Conservation (phyloP, 192 early-diverging fungal species). For the Endogone sp. region DNA sequence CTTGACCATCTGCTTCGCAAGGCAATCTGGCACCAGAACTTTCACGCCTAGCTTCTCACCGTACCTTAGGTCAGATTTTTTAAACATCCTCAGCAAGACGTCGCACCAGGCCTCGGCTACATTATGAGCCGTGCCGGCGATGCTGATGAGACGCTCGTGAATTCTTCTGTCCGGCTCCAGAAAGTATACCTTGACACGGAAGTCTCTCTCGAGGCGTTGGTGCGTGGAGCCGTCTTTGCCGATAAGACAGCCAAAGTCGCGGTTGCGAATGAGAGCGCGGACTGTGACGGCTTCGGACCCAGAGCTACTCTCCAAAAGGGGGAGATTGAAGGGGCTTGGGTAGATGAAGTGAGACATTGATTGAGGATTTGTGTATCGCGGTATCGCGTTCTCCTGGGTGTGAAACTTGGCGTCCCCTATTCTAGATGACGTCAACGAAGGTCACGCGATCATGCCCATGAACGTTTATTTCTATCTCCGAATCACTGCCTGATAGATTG, state of each 20-base stretch:
- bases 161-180: neutral
- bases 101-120: constrained; percentile 15
- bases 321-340: neutral
- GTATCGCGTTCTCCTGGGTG: too few relatives aligned
- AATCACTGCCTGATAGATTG: too few relatives aligned
- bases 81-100: constrained; percentile 3
- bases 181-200: constrained; percentile 7
- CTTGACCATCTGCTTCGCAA: neutral
- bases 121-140: constrained; percentile 1
- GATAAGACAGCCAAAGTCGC: constrained; percentile 4
- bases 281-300: constrained; percentile 8
- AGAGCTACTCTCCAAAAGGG: neutral
- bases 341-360: neutral
- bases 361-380: neutral
- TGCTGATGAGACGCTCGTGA: constrained; percentile 7
- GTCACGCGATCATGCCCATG: too few relatives aligned
- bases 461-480: too few relatives aligned
- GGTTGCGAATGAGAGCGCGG: constrained; percentile 10
- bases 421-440: too few relatives aligned
- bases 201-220: constrained; percentile 13
- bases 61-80: neutral
- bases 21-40: neutral
- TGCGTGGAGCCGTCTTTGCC: constrained; percentile 2
- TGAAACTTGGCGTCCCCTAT: too few relatives aligned
- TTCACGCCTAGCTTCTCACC: neutral